These are phyloP conservation scores for Jimgerdemannia flammicorona DNA, from an alignment of 192 early-diverging fungal genomes.

Conservation along the genomic window DNA sequence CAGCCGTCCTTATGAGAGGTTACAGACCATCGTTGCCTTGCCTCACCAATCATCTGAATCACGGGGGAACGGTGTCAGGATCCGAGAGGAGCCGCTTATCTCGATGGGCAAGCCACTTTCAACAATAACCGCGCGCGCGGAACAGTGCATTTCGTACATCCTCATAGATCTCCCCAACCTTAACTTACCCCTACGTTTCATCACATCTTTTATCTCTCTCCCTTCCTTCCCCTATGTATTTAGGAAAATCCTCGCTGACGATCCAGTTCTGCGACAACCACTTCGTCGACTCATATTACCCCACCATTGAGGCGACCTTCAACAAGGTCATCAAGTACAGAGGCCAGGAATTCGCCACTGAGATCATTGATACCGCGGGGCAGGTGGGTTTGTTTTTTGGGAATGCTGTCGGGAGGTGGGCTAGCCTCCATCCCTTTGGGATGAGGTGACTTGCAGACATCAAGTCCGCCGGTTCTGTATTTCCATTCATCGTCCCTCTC, in stretches of 20 bases:
- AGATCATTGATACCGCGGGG: constrained; percentile 95
- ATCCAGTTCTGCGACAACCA: constrained; percentile 92
- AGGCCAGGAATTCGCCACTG: constrained; percentile 81
- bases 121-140: no score
- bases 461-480: no score
- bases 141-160: no score
- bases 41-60: background rate
- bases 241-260: constrained; percentile 84
- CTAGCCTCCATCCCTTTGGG: no score
- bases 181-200: background rate
- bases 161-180: background rate
- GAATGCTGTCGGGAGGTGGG: background rate
- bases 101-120: no score
- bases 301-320: constrained; percentile 94
- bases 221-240: background rate
- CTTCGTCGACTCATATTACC: constrained; percentile 90
- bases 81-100: no score
- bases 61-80: no score
- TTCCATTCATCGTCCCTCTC: background rate
- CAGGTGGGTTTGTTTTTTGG: constrained; percentile 52
- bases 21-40: background rate
- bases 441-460: no score
- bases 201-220: background rate
- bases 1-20: background rate
- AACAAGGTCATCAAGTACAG: constrained; percentile 79